Evolutionary conservation across 2,329 filamentous ascomycete genomes (phyloP).

Genomic region (Westerdykella aurantiaca): DNA sequence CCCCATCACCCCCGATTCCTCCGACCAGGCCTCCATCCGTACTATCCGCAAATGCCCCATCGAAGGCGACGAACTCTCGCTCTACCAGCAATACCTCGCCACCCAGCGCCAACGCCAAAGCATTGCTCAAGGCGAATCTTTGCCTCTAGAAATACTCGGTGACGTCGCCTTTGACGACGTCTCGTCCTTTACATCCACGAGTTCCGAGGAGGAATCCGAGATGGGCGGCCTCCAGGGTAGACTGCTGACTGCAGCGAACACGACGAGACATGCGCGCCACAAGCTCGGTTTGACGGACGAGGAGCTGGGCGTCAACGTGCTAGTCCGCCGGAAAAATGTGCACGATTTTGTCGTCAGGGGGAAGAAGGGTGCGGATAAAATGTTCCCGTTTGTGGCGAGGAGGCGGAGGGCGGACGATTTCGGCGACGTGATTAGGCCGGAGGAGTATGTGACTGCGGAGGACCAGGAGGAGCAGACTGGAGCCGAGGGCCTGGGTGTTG

Average conservation of each 20-base stretch:
- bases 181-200: slow-evolving; percentile 77
- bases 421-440: slow-evolving; percentile 85
- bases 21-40: slow-evolving; percentile 32
- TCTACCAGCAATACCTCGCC: slow-evolving; percentile 90
- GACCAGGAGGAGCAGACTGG: slow-evolving; percentile 81
- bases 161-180: slow-evolving; percentile 71
- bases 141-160: slow-evolving; percentile 62
- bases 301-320: slow-evolving; percentile 84
- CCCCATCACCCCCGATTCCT: slow-evolving; percentile 60
- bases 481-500: slow-evolving; percentile 50
- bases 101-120: slow-evolving; percentile 83
- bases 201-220: slow-evolving; percentile 82
- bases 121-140: slow-evolving; percentile 61
- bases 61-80: slow-evolving; percentile 66
- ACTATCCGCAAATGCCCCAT: slow-evolving; percentile 54
- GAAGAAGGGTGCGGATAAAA: slow-evolving; percentile 85
- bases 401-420: slow-evolving; percentile 82
- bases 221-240: slow-evolving; percentile 66
- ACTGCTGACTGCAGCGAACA: slow-evolving; percentile 80
- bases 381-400: slow-evolving; percentile 81
- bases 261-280: slow-evolving; percentile 69
- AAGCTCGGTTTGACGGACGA: slow-evolving; percentile 83
- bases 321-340: slow-evolving; percentile 82
- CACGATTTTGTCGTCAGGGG: slow-evolving; percentile 89
- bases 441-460: slow-evolving; percentile 78